Evolutionary conservation across 202 grass and related monocot genomes (phyloP).

Genomic region (Digitaria exilis): DNA sequence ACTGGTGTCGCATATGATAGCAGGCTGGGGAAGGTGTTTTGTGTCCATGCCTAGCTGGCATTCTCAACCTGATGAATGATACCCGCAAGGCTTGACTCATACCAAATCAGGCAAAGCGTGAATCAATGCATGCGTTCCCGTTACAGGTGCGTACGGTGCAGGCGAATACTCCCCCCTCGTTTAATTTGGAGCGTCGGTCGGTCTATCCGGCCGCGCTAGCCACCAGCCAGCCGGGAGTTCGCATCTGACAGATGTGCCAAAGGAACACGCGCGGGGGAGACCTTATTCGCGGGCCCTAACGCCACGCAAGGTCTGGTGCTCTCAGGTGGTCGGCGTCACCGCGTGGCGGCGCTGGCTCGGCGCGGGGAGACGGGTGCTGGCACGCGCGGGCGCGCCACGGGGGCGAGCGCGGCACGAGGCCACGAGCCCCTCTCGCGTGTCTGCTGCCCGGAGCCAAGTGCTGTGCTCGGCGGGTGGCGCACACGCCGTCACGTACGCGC

Average conservation of each 20-base stretch:
- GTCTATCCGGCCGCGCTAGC: no score
- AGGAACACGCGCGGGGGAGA: neutral
- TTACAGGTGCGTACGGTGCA: neutral
- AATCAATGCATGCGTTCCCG: neutral
- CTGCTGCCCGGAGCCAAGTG: neutral
- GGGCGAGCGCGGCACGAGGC: neutral
- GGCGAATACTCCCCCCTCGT: neutral
- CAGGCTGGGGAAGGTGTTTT: neutral
- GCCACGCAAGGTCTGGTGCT: neutral
- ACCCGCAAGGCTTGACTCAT: neutral
- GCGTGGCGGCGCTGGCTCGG: no score
- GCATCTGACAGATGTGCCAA: neutral
- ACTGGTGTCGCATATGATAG: neutral
- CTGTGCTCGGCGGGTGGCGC: neutral
- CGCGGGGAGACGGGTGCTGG: conserved; percentile 1
- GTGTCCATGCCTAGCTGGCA: neutral
- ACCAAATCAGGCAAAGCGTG: neutral
- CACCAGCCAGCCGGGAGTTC: neutral
- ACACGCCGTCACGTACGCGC: neutral
- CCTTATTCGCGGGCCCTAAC: no score
- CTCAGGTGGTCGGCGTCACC: no score
- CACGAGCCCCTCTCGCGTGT: no score
- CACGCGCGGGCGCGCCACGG: neutral
- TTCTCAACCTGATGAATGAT: neutral
- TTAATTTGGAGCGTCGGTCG: neutral